These are phyloP conservation scores for Aquilaria malaccensis DNA, from an alignment of 345 rosid species.

Conservation along the genomic window DNA sequence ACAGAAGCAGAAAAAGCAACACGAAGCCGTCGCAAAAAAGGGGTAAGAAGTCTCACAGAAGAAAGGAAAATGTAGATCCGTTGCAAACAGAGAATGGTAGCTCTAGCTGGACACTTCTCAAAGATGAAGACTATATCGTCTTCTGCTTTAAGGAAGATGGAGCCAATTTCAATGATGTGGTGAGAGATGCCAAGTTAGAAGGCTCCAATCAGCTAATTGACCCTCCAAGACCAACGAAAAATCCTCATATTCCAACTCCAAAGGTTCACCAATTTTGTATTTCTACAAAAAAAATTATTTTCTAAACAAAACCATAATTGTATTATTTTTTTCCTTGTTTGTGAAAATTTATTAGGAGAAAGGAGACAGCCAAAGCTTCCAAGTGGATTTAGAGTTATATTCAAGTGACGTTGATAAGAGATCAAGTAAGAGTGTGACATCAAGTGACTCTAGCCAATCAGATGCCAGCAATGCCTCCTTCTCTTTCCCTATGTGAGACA, in stretches of 20 bases:
- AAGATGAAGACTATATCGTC: slow-evolving; percentile 28
- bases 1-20: slow-evolving; percentile 13
- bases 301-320: neutral
- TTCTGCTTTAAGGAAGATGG: slow-evolving; percentile 65
- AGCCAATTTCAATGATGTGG: slow-evolving; percentile 19
- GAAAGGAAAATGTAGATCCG: slow-evolving; percentile 20
- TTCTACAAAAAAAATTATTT: neutral
- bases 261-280: slow-evolving; percentile 25
- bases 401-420: slow-evolving; percentile 11
- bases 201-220: slow-evolving; percentile 6
- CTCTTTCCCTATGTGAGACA: slow-evolving; percentile 65
- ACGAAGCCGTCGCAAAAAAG: slow-evolving; percentile 16
- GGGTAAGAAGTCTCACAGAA: slow-evolving; percentile 7
- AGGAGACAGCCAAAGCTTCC: slow-evolving; percentile 16
- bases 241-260: slow-evolving; percentile 8
- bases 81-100: slow-evolving; percentile 8
- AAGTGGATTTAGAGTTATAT: slow-evolving; percentile 12
- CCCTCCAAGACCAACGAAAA: slow-evolving; percentile 1
- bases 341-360: slow-evolving; percentile 18
- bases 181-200: slow-evolving; percentile 32
- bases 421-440: slow-evolving; percentile 12
- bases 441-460: slow-evolving; percentile 44
- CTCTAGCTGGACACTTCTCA: neutral
- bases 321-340: neutral
- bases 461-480: slow-evolving; percentile 57